Base-by-base conservation (phyloP, 768 basidiomycete species). In the Tephrocybe sp. region DNA sequence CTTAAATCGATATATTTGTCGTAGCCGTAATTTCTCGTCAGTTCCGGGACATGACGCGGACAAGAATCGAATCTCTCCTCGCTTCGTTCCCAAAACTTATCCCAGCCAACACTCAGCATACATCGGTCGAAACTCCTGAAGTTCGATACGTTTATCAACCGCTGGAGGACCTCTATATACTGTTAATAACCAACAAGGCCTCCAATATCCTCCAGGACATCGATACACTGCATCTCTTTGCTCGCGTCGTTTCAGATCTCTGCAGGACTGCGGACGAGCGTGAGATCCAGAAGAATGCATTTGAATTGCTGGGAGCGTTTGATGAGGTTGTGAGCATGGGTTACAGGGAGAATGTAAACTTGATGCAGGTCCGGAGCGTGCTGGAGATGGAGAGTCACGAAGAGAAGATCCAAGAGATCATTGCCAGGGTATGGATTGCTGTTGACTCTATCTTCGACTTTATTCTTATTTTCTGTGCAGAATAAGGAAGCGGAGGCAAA, bases 401-500 rank as follows among this genome's bases (percentile, higher is more conserved):
- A 61, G 89, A 92, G 69, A 92, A 91, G 69, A 98, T 99, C 49
- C 94, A 98, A 64, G 96, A 98, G 63, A 98, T 98, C 67, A 99
- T 98, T 58, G 89, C 94, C 9, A 80, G 90, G 68, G 93, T 94
- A 64, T 53, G 86, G n/a, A n/a, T n/a, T 70, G 31, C 31, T 5
- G 9, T 40, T 32, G 44, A 7, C 45, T 36, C 34, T 52, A 22
- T 36, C 41, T 16, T 18, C 1, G 47, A 39, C 46, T 41, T 30
- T 31, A 16, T 22, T 52, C 34, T 11, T 51, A 27, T 42, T 39
- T 21, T 24, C 34, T 41, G 21, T 45, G 12, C 56, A 95, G 88
- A 98, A 99, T 76, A 98, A 98, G 70, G 97, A 99, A 70, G 93
- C 93, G 5, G 97, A 99, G 62, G 97, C 96, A 2, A 99, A 99